Percentiles rank a stretch among this genome's conserved stretches.
Conservation (phyloP, 1,284 basidiomycete genomes). For the Ustilago loliicola region DNA sequence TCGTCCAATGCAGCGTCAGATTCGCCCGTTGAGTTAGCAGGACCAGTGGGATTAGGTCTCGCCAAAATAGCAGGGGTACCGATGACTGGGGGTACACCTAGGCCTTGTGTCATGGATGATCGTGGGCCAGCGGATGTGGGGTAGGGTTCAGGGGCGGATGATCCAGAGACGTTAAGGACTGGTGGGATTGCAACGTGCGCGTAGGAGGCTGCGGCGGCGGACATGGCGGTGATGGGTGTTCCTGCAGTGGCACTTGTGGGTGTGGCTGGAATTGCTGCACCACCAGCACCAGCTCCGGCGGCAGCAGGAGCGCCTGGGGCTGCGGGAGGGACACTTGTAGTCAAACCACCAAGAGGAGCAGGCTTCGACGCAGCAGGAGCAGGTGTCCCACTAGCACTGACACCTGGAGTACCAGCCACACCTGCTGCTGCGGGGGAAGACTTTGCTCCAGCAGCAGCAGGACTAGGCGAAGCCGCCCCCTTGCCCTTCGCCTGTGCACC, state of each 20-base stretch:
- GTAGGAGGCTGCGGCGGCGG: constrained; percentile 36
- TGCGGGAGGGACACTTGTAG: not conserved
- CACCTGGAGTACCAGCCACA: constrained; percentile 11
- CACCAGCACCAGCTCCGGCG: too few relatives aligned
- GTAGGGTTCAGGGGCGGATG: constrained; percentile 55
- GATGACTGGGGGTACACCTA: constrained; percentile 61
- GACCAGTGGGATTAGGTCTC: constrained; percentile 55
- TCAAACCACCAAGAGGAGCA: not conserved
- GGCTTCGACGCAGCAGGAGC: constrained; percentile 6
- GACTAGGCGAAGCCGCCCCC: constrained; percentile 15
- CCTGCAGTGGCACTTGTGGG: constrained; percentile 9
- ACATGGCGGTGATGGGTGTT: constrained; percentile 33
- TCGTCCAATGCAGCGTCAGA: constrained; percentile 27
- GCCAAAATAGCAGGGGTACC: constrained; percentile 66
- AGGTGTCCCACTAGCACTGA: constrained; percentile 3
- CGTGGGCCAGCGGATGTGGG: constrained; percentile 62
- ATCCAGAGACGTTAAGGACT: constrained; percentile 44
- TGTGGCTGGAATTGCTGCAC: not conserved
- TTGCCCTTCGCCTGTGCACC: constrained; percentile 17
- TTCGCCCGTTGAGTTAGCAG: not conserved
- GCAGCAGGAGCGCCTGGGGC: not conserved
- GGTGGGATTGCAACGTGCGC: constrained; percentile 47
- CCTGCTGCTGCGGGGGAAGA: constrained; percentile 26
- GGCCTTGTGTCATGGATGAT: constrained; percentile 61
- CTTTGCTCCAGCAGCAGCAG: constrained; percentile 14